phyloP scores from a whole-genome alignment of 2,329 filamentous ascomycete genomes.

The Sporothrix pallida region DNA sequence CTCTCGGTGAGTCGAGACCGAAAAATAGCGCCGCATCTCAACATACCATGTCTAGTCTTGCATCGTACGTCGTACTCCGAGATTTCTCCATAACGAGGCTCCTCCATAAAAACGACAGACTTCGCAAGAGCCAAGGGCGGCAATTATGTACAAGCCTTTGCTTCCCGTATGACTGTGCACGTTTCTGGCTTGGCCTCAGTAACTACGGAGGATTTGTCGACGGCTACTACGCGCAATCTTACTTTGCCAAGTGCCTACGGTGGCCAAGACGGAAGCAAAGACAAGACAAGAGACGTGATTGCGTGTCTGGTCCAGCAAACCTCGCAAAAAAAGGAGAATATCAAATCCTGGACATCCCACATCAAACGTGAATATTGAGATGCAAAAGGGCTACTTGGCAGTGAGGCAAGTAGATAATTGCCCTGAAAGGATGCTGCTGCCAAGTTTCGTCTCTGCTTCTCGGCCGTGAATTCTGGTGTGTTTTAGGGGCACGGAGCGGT shows the following conservation, averaged over 20 bases:
- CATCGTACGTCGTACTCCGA: conserved; percentile 6
- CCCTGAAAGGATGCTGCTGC: not conserved
- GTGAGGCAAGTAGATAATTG: not conserved
- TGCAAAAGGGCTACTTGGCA: not conserved
- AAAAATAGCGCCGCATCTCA: not conserved
- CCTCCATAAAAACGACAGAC: not conserved
- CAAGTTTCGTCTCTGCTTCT: not conserved
- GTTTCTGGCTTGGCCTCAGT: not conserved
- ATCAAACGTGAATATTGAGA: not conserved
- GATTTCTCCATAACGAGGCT: not conserved
- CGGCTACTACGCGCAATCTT: no score
- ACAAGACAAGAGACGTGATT: not conserved
- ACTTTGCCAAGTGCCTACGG: no score
- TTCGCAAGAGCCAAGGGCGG: not conserved
- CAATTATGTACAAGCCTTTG: not conserved
- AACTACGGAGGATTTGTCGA: no score
- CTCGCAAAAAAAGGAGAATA: no score
- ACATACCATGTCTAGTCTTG: not conserved
- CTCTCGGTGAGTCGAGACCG: not conserved
- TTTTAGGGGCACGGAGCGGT: not conserved
- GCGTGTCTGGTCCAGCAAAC: no score
- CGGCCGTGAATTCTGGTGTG: not conserved
- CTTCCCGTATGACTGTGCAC: not conserved
- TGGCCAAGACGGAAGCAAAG: not conserved
- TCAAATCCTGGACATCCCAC: no score